Base-by-base conservation (phyloP, 768 basidiomycete genomes). In the Lactifluus subvellereus region DNA sequence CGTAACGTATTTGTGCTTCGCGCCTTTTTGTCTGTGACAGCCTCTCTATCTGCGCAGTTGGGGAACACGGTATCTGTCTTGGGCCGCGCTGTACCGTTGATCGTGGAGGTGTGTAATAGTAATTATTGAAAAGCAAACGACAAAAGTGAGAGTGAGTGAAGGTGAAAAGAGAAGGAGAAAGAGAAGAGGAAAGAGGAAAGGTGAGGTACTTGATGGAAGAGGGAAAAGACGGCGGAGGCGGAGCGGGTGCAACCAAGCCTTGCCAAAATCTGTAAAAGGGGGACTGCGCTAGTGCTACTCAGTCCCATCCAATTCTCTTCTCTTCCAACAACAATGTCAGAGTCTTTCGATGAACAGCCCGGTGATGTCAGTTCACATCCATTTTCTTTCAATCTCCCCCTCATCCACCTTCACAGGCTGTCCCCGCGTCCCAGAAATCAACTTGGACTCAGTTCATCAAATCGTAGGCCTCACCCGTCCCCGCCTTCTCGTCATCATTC, bases 401-500 rank as follows among this genome's bases (percentile, higher is more conserved):
- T 10, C 33, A 11, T 2, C 3, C n/a, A 20, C 43, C 40, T 27
- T 18, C 18, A 1, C 60, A 80, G 79, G 89, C 86, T 66, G 91
- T 96, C 54, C 93, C 93, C 45, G 82, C 82, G 64, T 80, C 88
- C 53, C 94, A 96, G 75, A 85, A 91, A 69, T 77, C 87, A 70
- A 90, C 87, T 75, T 97, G 94, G 94, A 81, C 88, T 0, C 85
- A 86, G 2, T 96, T 97, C 76, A 78, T 97, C 72, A 97, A 96
- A 81, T 85, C 88, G 91, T 93, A 69, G 57, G 87, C 80, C 51
- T 40, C 58, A 3, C 22, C 45, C 7, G 37, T 40, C 27, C 16
- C 32, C 59, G 49, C 18, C 37, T n/a, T 27, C 47, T 59, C 35
- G 10, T 37, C 27, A 27, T 45, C 8, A 45, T 45, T 62, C 58